Conservation (phyloP, 2,329 filamentous ascomycete species). For the Septoria petroselini region DNA sequence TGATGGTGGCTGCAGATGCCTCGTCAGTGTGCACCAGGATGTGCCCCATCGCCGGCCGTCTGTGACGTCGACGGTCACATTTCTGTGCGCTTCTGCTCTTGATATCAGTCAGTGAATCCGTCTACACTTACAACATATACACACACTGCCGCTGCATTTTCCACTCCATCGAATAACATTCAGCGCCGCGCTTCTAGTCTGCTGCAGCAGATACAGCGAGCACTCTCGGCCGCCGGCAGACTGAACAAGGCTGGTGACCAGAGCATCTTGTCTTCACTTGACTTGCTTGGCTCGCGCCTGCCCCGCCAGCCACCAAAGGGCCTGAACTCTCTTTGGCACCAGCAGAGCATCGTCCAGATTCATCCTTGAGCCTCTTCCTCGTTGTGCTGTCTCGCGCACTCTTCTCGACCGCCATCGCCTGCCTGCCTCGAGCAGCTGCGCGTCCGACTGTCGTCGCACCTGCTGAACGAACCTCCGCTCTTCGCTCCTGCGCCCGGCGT, state of each 20-base stretch:
- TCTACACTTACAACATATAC: not conserved
- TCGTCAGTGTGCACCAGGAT: too few species aligned
- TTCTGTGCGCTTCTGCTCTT: not conserved
- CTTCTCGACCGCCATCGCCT: not conserved
- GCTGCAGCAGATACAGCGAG: not conserved
- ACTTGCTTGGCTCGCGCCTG: not conserved
- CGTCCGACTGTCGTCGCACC: slow-evolving; percentile 6
- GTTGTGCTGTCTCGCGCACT: not conserved
- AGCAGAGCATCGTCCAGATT: not conserved
- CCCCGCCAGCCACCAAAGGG: not conserved
- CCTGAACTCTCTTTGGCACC: not conserved
- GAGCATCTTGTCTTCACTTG: too few species aligned
- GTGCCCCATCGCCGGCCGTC: too few species aligned
- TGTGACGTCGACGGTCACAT: too few species aligned
- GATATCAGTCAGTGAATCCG: not conserved
- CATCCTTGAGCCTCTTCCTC: slow-evolving; percentile 2
- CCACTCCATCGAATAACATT: too few species aligned
- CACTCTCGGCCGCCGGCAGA: not conserved
- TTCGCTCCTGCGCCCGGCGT: slow-evolving; percentile 5
- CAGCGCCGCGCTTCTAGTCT: not conserved
- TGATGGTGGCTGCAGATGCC: too few species aligned
- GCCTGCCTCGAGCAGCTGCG: not conserved
- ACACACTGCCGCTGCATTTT: too few species aligned
- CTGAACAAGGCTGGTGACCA: too few species aligned
- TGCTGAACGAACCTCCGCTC: slow-evolving; percentile 1